Conservation (phyloP, 179 eudicot genomes). For the Carnegiea gigantea region DNA sequence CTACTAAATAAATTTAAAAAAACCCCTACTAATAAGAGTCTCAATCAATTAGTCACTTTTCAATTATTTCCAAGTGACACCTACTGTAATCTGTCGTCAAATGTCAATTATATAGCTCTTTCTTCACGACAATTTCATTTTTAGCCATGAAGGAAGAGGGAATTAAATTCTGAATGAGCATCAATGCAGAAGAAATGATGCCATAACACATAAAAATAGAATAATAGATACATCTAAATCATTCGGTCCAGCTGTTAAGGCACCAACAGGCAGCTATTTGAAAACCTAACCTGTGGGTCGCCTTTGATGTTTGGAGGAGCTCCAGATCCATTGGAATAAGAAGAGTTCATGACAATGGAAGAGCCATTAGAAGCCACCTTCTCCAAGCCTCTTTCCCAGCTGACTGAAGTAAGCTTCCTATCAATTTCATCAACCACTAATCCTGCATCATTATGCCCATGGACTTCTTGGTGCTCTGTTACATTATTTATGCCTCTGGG, state of each 20-base stretch:
- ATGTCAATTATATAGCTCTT: background rate
- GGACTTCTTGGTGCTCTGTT: constrained; percentile 35
- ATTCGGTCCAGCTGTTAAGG: background rate
- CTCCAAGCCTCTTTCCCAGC: constrained; percentile 36
- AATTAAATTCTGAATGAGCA: background rate
- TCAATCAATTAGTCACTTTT: background rate
- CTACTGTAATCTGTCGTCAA: background rate
- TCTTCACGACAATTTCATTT: background rate
- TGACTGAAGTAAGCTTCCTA: constrained; percentile 24
- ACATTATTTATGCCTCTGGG: constrained; percentile 35
- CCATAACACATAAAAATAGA: background rate
- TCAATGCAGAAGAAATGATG: background rate
- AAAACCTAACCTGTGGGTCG: constrained; percentile 32
- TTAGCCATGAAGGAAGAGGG: background rate
- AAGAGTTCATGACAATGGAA: constrained; percentile 22
- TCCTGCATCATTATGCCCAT: constrained; percentile 18
- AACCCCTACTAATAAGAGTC: background rate
- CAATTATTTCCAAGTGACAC: background rate
- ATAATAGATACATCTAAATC: background rate
- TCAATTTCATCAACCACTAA: constrained; percentile 21
- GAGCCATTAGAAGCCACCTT: constrained; percentile 31
- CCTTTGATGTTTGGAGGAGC: constrained; percentile 31
- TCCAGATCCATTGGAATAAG: constrained; percentile 31
- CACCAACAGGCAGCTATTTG: background rate
- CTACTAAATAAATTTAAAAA: background rate